Evolutionary conservation across 2,329 filamentous ascomycete species (phyloP).

Genomic region (Phialophora tarda): DNA sequence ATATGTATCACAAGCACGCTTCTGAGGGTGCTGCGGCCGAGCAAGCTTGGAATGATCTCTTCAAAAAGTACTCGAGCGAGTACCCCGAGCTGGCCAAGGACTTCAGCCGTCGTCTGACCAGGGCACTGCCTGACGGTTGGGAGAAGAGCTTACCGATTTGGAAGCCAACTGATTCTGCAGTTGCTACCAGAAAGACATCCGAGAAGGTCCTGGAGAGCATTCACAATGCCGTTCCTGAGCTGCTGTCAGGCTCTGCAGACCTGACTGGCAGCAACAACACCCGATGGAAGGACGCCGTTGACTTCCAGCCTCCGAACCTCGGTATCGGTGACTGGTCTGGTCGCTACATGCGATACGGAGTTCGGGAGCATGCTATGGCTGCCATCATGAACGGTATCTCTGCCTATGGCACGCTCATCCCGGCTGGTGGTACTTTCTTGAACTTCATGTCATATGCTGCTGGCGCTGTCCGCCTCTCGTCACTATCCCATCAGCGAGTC

Average conservation of each 20-base stretch:
- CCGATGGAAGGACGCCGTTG: slow-evolving; percentile 92
- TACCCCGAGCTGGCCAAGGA: slow-evolving; percentile 81
- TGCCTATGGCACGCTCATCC: slow-evolving; percentile 93
- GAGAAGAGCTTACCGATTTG: slow-evolving; percentile 91
- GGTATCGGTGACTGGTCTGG: slow-evolving; percentile 88
- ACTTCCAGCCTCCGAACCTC: slow-evolving; percentile 91
- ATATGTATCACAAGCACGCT: slow-evolving; percentile 83
- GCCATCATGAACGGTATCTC: slow-evolving; percentile 74
- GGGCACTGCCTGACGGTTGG: slow-evolving; percentile 93
- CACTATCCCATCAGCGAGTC: slow-evolving; percentile 85
- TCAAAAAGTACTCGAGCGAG: slow-evolving; percentile 81
- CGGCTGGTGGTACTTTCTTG: slow-evolving; percentile 94
- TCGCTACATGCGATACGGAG: slow-evolving; percentile 72
- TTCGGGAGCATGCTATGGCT: slow-evolving; percentile 59
- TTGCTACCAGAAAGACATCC: slow-evolving; percentile 94
- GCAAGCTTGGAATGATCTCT: slow-evolving; percentile 92
- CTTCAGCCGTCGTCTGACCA: slow-evolving; percentile 76
- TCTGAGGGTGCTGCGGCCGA: slow-evolving; percentile 86
- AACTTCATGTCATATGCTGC: slow-evolving; percentile 99
- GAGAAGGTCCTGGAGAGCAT: slow-evolving; percentile 92
- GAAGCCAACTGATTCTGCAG: slow-evolving; percentile 79
- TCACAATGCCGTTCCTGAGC: slow-evolving; percentile 80
- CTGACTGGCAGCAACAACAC: slow-evolving; percentile 99
- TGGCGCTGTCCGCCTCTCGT: slow-evolving; percentile 90
- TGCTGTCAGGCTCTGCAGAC: slow-evolving; percentile 95